Evolutionary conservation across 2,329 filamentous ascomycete genomes (phyloP).

Genomic region (Calonectria ilicicola): DNA sequence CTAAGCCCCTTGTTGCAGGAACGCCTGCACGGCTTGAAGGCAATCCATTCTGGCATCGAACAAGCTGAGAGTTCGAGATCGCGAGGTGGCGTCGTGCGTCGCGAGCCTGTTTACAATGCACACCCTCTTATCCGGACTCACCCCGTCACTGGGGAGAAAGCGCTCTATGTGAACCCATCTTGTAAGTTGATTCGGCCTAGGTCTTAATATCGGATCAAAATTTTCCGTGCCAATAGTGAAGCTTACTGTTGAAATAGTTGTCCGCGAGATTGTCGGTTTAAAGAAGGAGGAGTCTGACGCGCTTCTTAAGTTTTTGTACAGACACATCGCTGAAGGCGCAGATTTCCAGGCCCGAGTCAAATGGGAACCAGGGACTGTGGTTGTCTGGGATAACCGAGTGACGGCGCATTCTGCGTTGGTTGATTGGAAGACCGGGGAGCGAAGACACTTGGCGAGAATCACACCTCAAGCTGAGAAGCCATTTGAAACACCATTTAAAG

Average conservation of each 20-base stretch:
- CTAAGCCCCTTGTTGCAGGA: conserved; percentile 9
- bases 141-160: conserved; percentile 74
- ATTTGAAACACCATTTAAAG: not conserved
- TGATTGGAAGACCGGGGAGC: conserved; percentile 1
- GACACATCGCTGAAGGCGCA: conserved; percentile 73
- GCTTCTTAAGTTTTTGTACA: conserved; percentile 75
- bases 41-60: conserved; percentile 11
- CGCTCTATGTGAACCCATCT: conserved; percentile 73
- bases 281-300: conserved; percentile 77
- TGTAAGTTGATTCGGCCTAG: not conserved
- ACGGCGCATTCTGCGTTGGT: conserved; percentile 17
- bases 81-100: conserved; percentile 2
- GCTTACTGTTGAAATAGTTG: not conserved
- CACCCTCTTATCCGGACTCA: conserved; percentile 56
- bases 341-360: conserved; percentile 74
- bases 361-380: conserved; percentile 71
- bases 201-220: not conserved
- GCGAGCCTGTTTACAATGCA: conserved; percentile 55
- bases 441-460: not conserved
- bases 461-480: not conserved
- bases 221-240: fast-evolving
- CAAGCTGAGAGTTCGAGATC: conserved; percentile 8
- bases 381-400: conserved; percentile 60
- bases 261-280: conserved; percentile 66
- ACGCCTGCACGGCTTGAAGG: conserved; percentile 13